Evolutionary conservation across 176 grass and related monocot genomes (phyloP).

Genomic region (Oryza glumipatula): DNA sequence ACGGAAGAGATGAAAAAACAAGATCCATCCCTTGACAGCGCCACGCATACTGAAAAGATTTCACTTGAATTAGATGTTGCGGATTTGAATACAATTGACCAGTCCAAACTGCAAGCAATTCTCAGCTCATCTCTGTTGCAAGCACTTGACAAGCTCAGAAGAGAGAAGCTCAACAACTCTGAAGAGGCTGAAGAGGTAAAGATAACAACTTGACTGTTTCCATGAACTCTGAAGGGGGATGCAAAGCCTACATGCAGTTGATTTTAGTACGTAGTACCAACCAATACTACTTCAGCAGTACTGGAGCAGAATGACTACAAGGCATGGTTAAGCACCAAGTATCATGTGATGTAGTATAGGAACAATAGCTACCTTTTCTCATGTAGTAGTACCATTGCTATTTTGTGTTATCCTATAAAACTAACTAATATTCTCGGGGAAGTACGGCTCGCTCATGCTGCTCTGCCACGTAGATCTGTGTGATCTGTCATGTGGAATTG

Average conservation of each 20-base stretch:
- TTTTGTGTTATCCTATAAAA: neutral
- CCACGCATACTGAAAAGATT: slow-evolving; percentile 20
- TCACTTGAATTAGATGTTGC: slow-evolving; percentile 28
- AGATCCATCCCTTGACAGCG: slow-evolving; percentile 7
- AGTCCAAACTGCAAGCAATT: slow-evolving; percentile 27
- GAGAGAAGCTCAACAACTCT: neutral
- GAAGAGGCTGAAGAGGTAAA: slow-evolving; percentile 23
- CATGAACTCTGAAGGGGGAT: slow-evolving; percentile 4
- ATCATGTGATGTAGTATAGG: neutral
- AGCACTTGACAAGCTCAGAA: slow-evolving; percentile 31
- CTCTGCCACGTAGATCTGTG: too few relatives aligned
- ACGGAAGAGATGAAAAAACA: neutral
- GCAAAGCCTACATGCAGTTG: slow-evolving; percentile 4
- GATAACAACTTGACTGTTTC: neutral
- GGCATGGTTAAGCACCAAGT: neutral
- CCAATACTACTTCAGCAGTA: neutral
- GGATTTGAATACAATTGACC: slow-evolving; percentile 33
- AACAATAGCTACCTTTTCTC: neutral
- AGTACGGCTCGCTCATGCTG: too few relatives aligned
- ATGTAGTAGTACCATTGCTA: neutral
- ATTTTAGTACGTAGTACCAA: neutral
- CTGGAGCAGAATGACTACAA: neutral
- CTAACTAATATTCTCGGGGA: too few relatives aligned
- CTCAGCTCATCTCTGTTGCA: slow-evolving; percentile 26
- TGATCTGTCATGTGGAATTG: neutral